Evolutionary conservation across 2,329 filamentous ascomycete genomes (phyloP), one percentile per base, ranked within the genome.

Genomic region (Tolypocladium capitatum): DNA sequence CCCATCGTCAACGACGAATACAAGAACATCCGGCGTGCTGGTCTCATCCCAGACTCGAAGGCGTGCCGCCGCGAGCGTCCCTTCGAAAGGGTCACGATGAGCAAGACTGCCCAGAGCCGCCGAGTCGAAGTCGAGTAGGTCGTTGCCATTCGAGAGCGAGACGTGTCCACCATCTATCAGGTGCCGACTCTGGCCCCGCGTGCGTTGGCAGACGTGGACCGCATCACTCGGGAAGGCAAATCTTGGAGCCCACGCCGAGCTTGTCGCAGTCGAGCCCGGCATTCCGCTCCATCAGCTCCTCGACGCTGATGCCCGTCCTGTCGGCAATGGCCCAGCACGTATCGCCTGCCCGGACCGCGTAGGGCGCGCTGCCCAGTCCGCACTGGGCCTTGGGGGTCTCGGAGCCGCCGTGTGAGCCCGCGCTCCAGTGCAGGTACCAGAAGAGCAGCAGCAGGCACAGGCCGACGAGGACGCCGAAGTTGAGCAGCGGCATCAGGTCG

Each of bases 131-230:
- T 77, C 11, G 77, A 89, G 55, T 87, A 96, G 62, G 88, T 97
- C 40, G 73, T 97, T 52, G 85, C 80, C n/a, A 90, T 98, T 11
- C 83, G 84, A 56, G n/a, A n/a, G n/a, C n/a, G n/a, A n/a, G 84
- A 97, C 63, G 87, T 97, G 67, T 74, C 83, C 20, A 89, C 89
- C 13, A 94, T 86, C 46, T 98, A 98, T 68, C 90, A 95, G 55
- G 91, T 97, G 3, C 92, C 92, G 1, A 74, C 96, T n/a, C 83
- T 97, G 24, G 32, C 32, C 16, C 14, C 24, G 7, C 4, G 27
- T 18, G 38, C 27, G 38, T 14, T 30, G 24, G 27, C 38, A 5
- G 4, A 28, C 16, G 20, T 11, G 21, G 24, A 4, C 16, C 8
- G 14, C n/a, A 13, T 33, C 34, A 46, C 8, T 46, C 38, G 24